A percentile compares a stretch with the other conserved stretches of the same genome.
phyloP scores from a whole-genome alignment of 2,329 filamentous ascomycete genomes.

The Pseudopyricularia cyperi region DNA sequence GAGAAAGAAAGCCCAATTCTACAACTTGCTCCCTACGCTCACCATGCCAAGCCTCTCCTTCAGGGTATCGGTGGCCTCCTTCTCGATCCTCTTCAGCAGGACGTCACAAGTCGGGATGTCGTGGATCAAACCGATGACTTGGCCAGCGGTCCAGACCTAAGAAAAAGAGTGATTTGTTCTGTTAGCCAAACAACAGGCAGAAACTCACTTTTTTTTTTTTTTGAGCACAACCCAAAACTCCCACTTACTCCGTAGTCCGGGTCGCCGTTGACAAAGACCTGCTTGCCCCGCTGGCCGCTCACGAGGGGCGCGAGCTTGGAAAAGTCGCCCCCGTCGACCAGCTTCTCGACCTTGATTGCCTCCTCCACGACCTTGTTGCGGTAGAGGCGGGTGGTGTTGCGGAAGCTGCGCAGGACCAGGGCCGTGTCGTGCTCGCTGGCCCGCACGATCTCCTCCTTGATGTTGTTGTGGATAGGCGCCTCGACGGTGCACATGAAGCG shows the following conservation, averaged over 20 bases:
- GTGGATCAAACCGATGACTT: constrained; percentile 82
- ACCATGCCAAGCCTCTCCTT: constrained; percentile 44
- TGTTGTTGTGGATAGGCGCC: constrained; percentile 80
- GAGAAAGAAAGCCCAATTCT: constrained; percentile 6
- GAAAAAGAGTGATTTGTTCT: background rate
- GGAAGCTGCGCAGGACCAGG: constrained; percentile 79
- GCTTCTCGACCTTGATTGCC: constrained; percentile 70
- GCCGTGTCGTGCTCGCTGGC: constrained; percentile 86
- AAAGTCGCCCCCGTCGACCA: constrained; percentile 77
- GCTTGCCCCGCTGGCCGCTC: constrained; percentile 76
- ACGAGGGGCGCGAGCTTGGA: constrained; percentile 76
- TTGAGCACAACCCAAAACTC: background rate
- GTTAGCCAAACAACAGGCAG: background rate
- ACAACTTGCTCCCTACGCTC: constrained; percentile 46
- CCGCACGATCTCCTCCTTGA: constrained; percentile 85
- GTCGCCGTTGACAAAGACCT: constrained; percentile 90
- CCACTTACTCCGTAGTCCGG: constrained; percentile 70
- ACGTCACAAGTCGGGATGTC: constrained; percentile 67
- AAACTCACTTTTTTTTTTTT: background rate
- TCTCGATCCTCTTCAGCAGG: constrained; percentile 61
- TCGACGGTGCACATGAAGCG: constrained; percentile 95
- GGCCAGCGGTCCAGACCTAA: constrained; percentile 91
- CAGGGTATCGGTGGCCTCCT: constrained; percentile 57
- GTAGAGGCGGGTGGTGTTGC: constrained; percentile 80
- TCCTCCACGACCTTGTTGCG: constrained; percentile 78